phyloP scores from a whole-genome alignment of 306 rosid species.

The cucumber (Cucumis sativus) region Cucumber_9930_V3 NC_026661.2:12281001-12281500 shows the following conservation, averaged over 20 bases:
- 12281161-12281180: not conserved
- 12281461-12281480: too few species aligned
- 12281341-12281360: not conserved
- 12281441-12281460: not conserved
- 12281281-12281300: not conserved
- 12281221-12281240: not conserved
- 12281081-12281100: not conserved
- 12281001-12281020: not conserved
- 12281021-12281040: constrained; percentile 1
- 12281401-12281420: not conserved
- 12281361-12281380: not conserved
- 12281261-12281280: constrained; percentile 1
- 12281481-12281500: not conserved
- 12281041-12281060: constrained; percentile 4
- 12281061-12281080: not conserved
- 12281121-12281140: not conserved
- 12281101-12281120: not conserved
- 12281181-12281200: not conserved
- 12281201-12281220: not conserved
- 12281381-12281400: not conserved
- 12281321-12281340: not conserved
- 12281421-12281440: not conserved
- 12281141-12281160: not conserved
- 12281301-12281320: not conserved
- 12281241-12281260: not conserved